Percentiles rank a stretch among this genome's conserved stretches.
Evolutionary conservation across 768 basidiomycete species (phyloP).

Genomic region (Tulasnella sp.): DNA sequence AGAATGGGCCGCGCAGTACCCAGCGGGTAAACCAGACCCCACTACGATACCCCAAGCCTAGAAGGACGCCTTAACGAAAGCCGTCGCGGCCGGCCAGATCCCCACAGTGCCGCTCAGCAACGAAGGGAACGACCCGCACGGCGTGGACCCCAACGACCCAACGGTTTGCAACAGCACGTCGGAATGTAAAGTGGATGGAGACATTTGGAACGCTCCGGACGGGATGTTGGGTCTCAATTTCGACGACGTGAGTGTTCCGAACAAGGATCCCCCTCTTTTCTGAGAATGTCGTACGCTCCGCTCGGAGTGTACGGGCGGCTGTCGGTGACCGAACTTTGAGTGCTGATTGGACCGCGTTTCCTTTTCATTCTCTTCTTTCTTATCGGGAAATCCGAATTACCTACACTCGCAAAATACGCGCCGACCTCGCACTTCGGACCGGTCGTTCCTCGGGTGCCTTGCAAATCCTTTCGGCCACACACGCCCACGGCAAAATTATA

Average conservation of each 20-base stretch:
- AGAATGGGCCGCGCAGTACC: not conserved
- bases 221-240: conserved; percentile 7
- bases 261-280: no score
- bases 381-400: not conserved
- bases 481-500: no score
- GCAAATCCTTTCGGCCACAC: not conserved
- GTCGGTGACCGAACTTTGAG: not conserved
- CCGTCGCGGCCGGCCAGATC: not conserved
- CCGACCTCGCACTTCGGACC: not conserved
- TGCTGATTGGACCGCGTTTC: not conserved
- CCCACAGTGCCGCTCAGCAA: not conserved
- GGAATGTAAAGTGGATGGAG: not conserved
- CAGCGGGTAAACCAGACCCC: not conserved
- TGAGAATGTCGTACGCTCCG: no score
- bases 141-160: not conserved
- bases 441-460: not conserved
- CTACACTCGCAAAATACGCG: not conserved
- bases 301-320: not conserved
- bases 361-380: not conserved
- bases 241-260: conserved; percentile 10
- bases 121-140: not conserved
- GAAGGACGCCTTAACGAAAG: not conserved
- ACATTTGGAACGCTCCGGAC: conserved; percentile 5
- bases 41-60: conserved; percentile 5
- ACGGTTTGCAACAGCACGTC: not conserved